Base-by-base conservation (phyloP, 2,329 filamentous ascomycete species). In the Hymenoscyphus fructigenus region DNA sequence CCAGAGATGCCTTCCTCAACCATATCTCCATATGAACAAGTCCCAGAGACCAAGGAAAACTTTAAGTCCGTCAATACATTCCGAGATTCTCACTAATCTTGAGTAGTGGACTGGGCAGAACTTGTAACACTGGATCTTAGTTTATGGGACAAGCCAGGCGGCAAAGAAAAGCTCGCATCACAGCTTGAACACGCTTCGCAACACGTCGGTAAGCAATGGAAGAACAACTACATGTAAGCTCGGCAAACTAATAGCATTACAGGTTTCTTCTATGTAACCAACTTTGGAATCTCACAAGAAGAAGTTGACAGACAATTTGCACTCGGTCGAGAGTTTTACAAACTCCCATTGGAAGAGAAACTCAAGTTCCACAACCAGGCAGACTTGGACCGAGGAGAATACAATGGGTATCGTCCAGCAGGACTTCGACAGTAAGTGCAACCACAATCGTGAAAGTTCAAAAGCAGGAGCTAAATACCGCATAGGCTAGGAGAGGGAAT, bases 231-330 rank as follows among this genome's bases (percentile, higher is more conserved):
- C 26, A 32, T 6, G 15, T 9, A 17, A 57, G 15, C 20, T 26
- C 15, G 17, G 12, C 6, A 32, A 34, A 17, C 26, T 57, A 7
- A 57, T 26, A 57, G 17, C 6, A 1, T 7, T 7, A 57, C 14
- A 57, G 53, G 44, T 12, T 85, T 88, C 77, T 89, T 88, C 76
- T 88, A 88, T 66, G 82, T 88, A 23, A 83, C 82, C 65, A 87
- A 88, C 75, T 88, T 85, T 66, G 85, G 85, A 36, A 79, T 89
- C n/a, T 77, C 76, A 0, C 84, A 88, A 72, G 84, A 87, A 57
- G 78, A 86, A 71, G 80, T 89, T 1, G 82, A 88, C 68, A 78
- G 79, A 5, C 86, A 89, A 67, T 89, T 88, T 67, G 84, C 85
- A 14, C 80, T 89, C 2, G 86, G 82, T 1, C 84, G 85, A 64